Percentiles rank a stretch among this genome's conserved stretches.
Conservation (phyloP, 2,329 filamentous ascomycete genomes). For the Botrytis medusae region DNA sequence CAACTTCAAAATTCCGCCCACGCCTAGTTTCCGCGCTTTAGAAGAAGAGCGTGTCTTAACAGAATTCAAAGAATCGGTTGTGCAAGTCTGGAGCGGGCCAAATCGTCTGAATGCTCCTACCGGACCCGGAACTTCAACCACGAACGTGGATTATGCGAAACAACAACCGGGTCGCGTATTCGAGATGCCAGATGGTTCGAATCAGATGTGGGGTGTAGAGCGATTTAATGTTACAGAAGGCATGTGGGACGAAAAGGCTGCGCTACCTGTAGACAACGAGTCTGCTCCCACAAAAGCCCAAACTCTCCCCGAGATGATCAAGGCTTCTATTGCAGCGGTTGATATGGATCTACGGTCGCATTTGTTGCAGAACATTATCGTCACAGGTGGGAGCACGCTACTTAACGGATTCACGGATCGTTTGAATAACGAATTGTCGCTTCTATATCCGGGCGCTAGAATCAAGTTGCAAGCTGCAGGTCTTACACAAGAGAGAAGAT, state of each 20-base stretch:
- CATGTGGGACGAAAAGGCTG: conserved; percentile 83
- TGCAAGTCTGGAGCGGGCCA: conserved; percentile 87
- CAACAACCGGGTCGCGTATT: conserved; percentile 80
- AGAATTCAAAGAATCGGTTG: conserved; percentile 96
- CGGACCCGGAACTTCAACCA: conserved; percentile 47
- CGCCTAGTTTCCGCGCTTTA: conserved; percentile 72
- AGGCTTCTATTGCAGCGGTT: conserved; percentile 71
- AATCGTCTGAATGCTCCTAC: conserved; percentile 56
- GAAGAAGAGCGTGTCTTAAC: conserved; percentile 92
- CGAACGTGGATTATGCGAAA: conserved; percentile 74
- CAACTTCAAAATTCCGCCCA: conserved; percentile 61
- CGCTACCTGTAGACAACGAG: conserved; percentile 52
- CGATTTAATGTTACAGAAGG: conserved; percentile 84
- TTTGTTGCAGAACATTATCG: conserved; percentile 84
- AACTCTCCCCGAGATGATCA: conserved; percentile 81
- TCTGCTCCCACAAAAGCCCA: conserved; percentile 63
- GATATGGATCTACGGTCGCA: conserved; percentile 86
- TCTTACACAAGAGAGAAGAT: conserved; percentile 83
- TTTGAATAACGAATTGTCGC: conserved; percentile 77
- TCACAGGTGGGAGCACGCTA: conserved; percentile 84
- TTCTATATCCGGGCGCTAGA: conserved; percentile 79
- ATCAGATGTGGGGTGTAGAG: conserved; percentile 89
- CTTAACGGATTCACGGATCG: conserved; percentile 91
- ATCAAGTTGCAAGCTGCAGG: conserved; percentile 88
- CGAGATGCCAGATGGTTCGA: conserved; percentile 95